Evolutionary conservation across 495 filamentous ascomycete species (phyloP).

Genomic region (Penicillium cinerascens): DNA sequence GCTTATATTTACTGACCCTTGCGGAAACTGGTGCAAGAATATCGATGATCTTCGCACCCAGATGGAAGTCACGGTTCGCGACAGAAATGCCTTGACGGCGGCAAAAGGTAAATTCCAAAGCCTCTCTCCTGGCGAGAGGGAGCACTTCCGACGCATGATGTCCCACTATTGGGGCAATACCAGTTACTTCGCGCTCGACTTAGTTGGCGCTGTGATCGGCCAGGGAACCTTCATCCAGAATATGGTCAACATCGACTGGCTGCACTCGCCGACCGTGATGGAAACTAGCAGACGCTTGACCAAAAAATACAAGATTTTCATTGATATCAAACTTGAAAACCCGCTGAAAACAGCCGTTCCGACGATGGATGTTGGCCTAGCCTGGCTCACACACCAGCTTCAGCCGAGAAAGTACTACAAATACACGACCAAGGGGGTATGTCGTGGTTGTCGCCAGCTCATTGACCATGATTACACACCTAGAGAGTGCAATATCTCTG

Average conservation of each 20-base stretch:
- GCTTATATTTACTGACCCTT: slow-evolving; percentile 29
- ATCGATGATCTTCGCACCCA: slow-evolving; percentile 12
- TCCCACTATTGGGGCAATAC: slow-evolving; percentile 76
- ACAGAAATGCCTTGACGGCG: slow-evolving; percentile 1
- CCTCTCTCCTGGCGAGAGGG: slow-evolving; percentile 20
- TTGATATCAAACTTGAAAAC: slow-evolving; percentile 57
- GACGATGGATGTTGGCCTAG: slow-evolving; percentile 80
- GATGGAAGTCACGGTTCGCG: slow-evolving; percentile 11
- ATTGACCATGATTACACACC: slow-evolving; percentile 87
- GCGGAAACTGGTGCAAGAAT: slow-evolving; percentile 14
- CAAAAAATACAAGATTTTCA: slow-evolving; percentile 68
- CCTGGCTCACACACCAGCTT: slow-evolving; percentile 67
- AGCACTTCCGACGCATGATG: slow-evolving; percentile 69
- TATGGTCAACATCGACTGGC: slow-evolving; percentile 75
- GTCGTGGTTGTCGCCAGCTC: slow-evolving; percentile 33
- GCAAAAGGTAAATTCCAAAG: not conserved
- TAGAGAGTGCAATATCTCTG: slow-evolving; percentile 56
- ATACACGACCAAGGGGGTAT: slow-evolving; percentile 31
- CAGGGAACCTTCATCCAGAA: slow-evolving; percentile 77
- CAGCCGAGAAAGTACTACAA: slow-evolving; percentile 58
- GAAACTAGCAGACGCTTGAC: slow-evolving; percentile 65
- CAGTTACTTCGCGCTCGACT: slow-evolving; percentile 66
- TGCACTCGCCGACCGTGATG: slow-evolving; percentile 60
- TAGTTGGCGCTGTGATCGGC: slow-evolving; percentile 72
- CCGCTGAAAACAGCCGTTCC: slow-evolving; percentile 61